A percentile compares a stretch with the other conserved stretches of the same genome.
These are phyloP conservation scores for Exserohilum rostratum DNA, from an alignment of 2,329 filamentous ascomycete species.

Conservation along the genomic window DNA sequence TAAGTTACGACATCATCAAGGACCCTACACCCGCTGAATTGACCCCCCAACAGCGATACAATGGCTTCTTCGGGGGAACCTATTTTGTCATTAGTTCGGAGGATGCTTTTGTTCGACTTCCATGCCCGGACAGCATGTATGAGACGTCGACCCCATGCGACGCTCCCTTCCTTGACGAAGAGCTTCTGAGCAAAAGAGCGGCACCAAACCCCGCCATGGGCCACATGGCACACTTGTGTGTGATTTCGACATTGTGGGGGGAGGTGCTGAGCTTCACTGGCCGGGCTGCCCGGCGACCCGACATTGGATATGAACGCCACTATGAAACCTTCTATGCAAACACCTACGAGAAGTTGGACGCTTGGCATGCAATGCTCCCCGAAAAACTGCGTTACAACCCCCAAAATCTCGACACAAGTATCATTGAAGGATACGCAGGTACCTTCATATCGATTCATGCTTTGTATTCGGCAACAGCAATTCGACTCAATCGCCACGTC, in stretches of 20 bases:
- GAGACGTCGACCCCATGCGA: constrained; percentile 64
- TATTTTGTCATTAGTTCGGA: constrained; percentile 64
- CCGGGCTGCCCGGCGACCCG: constrained; percentile 55
- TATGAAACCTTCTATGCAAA: constrained; percentile 61
- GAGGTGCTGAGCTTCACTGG: constrained; percentile 67
- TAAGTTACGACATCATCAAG: constrained; percentile 49
- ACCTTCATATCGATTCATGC: constrained; percentile 69
- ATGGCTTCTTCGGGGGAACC: constrained; percentile 60
- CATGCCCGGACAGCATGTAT: constrained; percentile 65
- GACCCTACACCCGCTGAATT: constrained; percentile 40
- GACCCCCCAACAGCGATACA: constrained; percentile 58
- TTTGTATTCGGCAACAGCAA: constrained; percentile 67
- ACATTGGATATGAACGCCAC: constrained; percentile 51
- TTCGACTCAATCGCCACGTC: constrained; percentile 69
- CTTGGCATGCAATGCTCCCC: constrained; percentile 66
- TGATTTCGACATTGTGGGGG: constrained; percentile 70
- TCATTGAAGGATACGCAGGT: constrained; percentile 61
- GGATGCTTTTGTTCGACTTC: constrained; percentile 71
- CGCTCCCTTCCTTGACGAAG: constrained; percentile 66
- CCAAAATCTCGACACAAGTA: constrained; percentile 63
- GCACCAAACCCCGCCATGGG: constrained; percentile 47
- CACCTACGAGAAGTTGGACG: constrained; percentile 59
- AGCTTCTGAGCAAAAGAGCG: constrained; percentile 50
- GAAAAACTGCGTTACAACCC: constrained; percentile 60
- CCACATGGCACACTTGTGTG: constrained; percentile 65